Evolutionary conservation across 345 rosid species (phyloP), one percentile per base, ranked within the genome.

Genomic region (Populus pruinosa): DNA sequence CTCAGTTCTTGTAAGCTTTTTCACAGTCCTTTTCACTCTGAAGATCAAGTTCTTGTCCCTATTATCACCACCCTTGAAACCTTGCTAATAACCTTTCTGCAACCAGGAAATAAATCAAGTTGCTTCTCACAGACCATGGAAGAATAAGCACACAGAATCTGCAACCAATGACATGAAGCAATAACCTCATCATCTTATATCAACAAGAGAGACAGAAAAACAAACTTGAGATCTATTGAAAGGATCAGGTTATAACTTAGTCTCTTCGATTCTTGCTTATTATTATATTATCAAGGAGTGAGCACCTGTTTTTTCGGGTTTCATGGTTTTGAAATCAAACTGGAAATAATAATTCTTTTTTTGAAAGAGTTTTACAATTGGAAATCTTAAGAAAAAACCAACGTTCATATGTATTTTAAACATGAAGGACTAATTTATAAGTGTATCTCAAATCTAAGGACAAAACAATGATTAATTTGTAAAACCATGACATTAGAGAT

Each of bases 81-180:
- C 88, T 77, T 90, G 83, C 98, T 98, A 93, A 5, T 64, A 72
- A 62, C 93, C 93, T 27, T 78, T 82, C 99, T 93, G 82, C 71
- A 90, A 63, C 69, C 44, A 65, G 44, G 38, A 43, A 47, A 73
- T 49, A 63, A 55, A 78, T 50, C 29, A 4, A 7, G 67, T 12
- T 29, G 72, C 12, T 17, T 53, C 16, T 9, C 6, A 36, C 43
- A 64, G 31, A 21, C 8, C 20, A 41, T 9, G 47, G 7, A 75
- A 75, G n/a, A 18, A 75, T 8, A 55, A 76, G 43, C 4, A 2
- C 11, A 41, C 23, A 23, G 16, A 47, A 33, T 33, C 41, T 71
- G 77, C 64, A 65, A 41, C 5, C 17, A 16, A 50, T 69, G 50
- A 71, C 12, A 71, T 36, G 33, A 10, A 63, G 67, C 67, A 23